phyloP scores from a whole-genome alignment of 2,329 filamentous ascomycete species.

The Penicillium psychrosexuale region DNA sequence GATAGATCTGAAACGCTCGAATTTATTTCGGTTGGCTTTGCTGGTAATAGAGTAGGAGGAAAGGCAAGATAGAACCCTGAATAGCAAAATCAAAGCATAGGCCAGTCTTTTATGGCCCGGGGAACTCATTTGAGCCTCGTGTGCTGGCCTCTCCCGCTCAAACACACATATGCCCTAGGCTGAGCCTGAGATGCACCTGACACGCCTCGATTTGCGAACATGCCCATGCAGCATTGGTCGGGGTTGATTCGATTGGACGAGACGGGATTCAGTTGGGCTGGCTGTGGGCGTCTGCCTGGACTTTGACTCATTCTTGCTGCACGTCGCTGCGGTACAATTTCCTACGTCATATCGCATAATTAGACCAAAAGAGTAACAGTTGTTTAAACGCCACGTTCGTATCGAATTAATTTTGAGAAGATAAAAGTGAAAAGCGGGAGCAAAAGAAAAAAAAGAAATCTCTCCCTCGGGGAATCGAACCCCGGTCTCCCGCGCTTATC shows the following conservation, averaged over 20 bases:
- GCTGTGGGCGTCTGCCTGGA: background rate
- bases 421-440: background rate
- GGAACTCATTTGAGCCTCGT: background rate
- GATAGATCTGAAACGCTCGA: background rate
- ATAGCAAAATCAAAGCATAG: background rate
- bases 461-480: conserved; percentile 37
- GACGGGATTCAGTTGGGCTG: background rate
- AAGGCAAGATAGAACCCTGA: background rate
- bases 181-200: background rate
- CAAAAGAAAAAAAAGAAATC: conserved; percentile 14
- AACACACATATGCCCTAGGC: background rate
- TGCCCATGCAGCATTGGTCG: background rate
- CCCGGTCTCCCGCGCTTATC: conserved; percentile 36
- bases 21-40: background rate
- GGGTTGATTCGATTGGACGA: background rate
- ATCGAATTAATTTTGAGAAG: background rate
- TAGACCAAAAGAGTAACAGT: too few species aligned
- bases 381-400: background rate
- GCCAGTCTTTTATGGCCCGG: background rate
- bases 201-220: background rate
- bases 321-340: background rate
- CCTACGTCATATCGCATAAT: background rate
- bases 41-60: background rate
- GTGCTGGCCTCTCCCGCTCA: background rate
- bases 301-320: background rate